Conservation (phyloP, 805 yeast genomes). For the Saccharomycopsis sp. region DNA sequence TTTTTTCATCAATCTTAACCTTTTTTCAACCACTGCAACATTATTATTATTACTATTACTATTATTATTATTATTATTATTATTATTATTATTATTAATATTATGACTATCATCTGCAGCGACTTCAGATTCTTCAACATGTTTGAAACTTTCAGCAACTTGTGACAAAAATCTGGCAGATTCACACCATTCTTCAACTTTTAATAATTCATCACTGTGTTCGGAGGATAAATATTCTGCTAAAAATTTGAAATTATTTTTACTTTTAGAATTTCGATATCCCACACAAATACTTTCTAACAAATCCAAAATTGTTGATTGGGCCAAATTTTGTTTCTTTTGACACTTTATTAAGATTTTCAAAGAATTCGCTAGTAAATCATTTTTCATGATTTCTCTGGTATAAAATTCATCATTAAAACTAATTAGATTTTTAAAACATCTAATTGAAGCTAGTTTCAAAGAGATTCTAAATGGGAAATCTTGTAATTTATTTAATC, state of each 20-base stretch:
- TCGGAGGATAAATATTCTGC: conserved; percentile 1
- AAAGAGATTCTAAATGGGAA: conserved; percentile 37
- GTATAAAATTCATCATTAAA: conserved; percentile 55
- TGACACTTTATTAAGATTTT: conserved; percentile 41
- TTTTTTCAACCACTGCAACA: no score
- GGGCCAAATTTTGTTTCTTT: conserved; percentile 47
- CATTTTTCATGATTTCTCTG: conserved; percentile 43
- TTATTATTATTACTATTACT: no score
- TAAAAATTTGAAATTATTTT: conserved; percentile 4
- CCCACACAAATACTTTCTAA: conserved; percentile 32
- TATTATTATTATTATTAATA: no score
- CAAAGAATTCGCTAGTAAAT: conserved; percentile 36
- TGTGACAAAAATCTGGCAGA: conserved; percentile 10
- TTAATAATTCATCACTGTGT: not conserved
- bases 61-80: no score
- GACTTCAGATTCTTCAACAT: no score
- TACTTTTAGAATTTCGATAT: conserved; percentile 4
- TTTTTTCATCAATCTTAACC: no score
- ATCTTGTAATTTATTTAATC: conserved; percentile 37
- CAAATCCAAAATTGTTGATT: conserved; percentile 67
- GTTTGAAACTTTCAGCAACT: no score
- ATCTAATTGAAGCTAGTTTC: conserved; percentile 57
- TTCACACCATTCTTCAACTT: conserved; percentile 1
- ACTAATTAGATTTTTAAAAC: conserved; percentile 51
- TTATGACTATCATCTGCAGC: no score